Evolutionary conservation across 495 filamentous ascomycete genomes (phyloP).

Genomic region (Podospora conica): DNA sequence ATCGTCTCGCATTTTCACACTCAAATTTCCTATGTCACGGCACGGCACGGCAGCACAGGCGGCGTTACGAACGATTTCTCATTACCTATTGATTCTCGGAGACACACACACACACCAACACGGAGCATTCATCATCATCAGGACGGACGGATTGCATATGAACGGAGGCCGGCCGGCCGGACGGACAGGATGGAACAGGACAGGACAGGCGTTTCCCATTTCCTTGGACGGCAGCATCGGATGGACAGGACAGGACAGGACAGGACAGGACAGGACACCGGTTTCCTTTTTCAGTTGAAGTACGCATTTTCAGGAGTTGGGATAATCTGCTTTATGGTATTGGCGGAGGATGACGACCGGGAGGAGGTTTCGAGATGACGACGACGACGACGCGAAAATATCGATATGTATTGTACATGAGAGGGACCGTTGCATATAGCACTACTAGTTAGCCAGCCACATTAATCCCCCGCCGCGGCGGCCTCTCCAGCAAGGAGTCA

Average conservation of each 20-base stretch:
- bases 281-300: background rate
- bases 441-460: background rate
- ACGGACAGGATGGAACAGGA: background rate
- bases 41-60: background rate
- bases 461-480: background rate
- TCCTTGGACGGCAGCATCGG: too few relatives aligned
- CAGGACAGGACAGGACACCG: background rate
- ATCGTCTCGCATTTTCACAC: background rate
- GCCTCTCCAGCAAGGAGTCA: background rate
- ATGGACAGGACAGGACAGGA: background rate
- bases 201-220: too few relatives aligned
- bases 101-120: background rate
- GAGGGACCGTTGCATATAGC: background rate
- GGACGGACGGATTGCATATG: background rate
- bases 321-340: background rate
- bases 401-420: background rate
- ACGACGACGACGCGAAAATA: background rate
- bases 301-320: background rate
- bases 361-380: background rate
- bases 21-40: background rate
- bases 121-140: background rate
- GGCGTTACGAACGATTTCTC: background rate
- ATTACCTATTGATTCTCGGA: background rate
- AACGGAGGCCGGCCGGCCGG: too few relatives aligned
- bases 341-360: too few relatives aligned